Evolutionary conservation across 1,284 basidiomycete species (phyloP).

Genomic region (Paramarasmius palmivorus): DNA sequence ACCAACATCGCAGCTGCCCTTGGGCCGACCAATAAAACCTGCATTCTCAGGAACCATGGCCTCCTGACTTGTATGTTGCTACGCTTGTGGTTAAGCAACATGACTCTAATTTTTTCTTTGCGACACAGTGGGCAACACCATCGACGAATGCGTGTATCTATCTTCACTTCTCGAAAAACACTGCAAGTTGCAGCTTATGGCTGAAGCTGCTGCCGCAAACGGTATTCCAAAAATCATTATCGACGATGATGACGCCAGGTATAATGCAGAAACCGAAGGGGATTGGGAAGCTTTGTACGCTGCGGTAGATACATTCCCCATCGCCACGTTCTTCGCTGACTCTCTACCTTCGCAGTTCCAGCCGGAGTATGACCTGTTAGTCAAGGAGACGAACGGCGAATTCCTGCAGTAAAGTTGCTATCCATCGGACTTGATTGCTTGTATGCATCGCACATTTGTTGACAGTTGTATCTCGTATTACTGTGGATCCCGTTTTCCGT

Average conservation of each 20-base stretch:
- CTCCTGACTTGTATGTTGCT: conserved; percentile 32
- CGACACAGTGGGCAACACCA: conserved; percentile 21
- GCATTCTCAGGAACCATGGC: conserved; percentile 57
- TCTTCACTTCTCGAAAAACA: conserved; percentile 23
- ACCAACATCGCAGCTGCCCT: conserved; percentile 52
- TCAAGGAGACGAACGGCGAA: conserved; percentile 27
- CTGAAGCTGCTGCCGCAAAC: conserved; percentile 38
- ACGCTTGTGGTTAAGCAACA: neutral
- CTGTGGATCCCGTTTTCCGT: too few species aligned
- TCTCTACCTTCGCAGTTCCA: conserved; percentile 21
- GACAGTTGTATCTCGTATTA: too few species aligned
- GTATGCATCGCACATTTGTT: too few species aligned
- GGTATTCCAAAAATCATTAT: conserved; percentile 28
- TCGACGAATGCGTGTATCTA: conserved; percentile 24
- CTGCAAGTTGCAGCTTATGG: conserved; percentile 50
- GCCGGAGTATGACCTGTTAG: conserved; percentile 23
- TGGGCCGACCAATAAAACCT: conserved; percentile 39
- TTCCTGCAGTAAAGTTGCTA: conserved; percentile 22
- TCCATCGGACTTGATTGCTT: too few species aligned
- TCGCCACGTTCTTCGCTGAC: neutral
- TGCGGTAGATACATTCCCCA: conserved; percentile 16
- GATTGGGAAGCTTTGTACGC: conserved; percentile 21
- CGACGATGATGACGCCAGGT: conserved; percentile 23
- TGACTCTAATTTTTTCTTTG: neutral
- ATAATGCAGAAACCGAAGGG: conserved; percentile 19